Conservation (phyloP, 2,329 filamentous ascomycete genomes). For the Fusarium siculi region DNA sequence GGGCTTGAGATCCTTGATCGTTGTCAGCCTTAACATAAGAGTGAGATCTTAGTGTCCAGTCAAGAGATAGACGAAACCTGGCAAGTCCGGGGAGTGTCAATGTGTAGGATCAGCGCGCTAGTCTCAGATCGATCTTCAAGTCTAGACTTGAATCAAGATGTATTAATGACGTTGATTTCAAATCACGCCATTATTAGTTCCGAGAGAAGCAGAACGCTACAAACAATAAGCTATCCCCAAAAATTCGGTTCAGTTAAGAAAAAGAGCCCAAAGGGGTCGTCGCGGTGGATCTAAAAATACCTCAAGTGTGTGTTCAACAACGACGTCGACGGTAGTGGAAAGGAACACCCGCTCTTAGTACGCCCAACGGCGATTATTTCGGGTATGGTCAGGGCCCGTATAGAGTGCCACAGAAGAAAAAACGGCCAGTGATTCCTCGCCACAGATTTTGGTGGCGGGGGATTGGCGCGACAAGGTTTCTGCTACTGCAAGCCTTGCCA, state of each 20-base stretch:
- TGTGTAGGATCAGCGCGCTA: not conserved
- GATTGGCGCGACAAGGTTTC: not conserved
- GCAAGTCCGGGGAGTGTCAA: not conserved
- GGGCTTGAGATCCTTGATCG: not conserved
- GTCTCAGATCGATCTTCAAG: not conserved
- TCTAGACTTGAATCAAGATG: not conserved
- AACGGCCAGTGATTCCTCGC: not conserved
- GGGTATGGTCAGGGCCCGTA: not conserved
- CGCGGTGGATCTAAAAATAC: not conserved
- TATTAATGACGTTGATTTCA: not conserved
- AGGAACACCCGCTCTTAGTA: not conserved
- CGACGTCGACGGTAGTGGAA: not conserved
- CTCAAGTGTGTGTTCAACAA: not conserved
- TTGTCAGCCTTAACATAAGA: not conserved
- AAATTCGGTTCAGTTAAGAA: rapidly evolving
- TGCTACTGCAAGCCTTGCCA: not conserved
- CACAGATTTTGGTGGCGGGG: not conserved
- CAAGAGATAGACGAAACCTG: not conserved
- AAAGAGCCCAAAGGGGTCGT: too few species aligned
- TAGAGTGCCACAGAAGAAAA: not conserved
- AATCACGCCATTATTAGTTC: not conserved
- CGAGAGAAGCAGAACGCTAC: not conserved
- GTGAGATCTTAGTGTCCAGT: not conserved
- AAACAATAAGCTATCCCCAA: not conserved
- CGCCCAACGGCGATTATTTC: not conserved